These are phyloP conservation scores for Lablab purpureus DNA, from an alignment of 306 rosid genomes.

Conservation along the genomic window DNA sequence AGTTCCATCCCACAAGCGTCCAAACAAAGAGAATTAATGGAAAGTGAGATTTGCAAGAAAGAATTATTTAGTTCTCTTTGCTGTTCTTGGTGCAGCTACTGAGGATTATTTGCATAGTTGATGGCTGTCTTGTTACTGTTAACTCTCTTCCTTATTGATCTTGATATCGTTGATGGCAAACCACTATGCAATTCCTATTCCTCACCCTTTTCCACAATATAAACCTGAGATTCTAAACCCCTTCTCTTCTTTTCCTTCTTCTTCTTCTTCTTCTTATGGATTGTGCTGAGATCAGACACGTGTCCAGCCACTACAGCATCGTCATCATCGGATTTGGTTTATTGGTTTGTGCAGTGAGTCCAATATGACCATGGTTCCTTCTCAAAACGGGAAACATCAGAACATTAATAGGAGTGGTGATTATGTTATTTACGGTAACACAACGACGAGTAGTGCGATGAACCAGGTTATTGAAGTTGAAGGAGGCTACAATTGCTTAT, in stretches of 20 bases:
- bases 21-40: conserved; percentile 90
- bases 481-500: conserved; percentile 45
- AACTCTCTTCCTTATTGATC: conserved; percentile 23
- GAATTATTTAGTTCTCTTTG: conserved; percentile 46
- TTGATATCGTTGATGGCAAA: conserved; percentile 49
- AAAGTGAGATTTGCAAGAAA: conserved; percentile 83
- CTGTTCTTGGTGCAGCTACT: conserved; percentile 1
- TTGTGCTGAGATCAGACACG: conserved; percentile 47
- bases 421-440: conserved; percentile 42
- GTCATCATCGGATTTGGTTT: conserved; percentile 12
- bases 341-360: conserved; percentile 16
- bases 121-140: conserved; percentile 61
- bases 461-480: conserved; percentile 53
- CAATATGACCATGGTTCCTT: conserved; percentile 85
- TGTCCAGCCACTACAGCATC: not conserved
- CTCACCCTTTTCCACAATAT: conserved; percentile 19
- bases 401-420: conserved; percentile 17
- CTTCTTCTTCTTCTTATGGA: conserved; percentile 46
- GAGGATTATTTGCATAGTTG: conserved; percentile 42
- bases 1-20: conserved; percentile 83
- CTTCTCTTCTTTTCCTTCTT: conserved; percentile 37
- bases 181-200: conserved; percentile 31
- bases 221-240: conserved; percentile 35
- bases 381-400: conserved; percentile 54
- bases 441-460: conserved; percentile 51